phyloP scores from a whole-genome alignment of 208 protist genomes.

The Endotrypanum monterogeii region DNA sequence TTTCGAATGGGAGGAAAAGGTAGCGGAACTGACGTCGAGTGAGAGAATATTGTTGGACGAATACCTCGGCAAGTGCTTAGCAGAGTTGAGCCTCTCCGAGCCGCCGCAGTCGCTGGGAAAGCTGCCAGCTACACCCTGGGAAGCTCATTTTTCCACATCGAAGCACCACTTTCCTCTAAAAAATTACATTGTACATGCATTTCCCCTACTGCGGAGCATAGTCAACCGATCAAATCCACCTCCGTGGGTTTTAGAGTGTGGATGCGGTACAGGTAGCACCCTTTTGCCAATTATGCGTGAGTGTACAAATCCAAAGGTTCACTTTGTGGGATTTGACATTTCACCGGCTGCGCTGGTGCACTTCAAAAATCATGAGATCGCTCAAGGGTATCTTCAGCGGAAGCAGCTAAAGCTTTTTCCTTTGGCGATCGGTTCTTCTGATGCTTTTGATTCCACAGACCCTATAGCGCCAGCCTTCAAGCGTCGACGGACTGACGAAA shows the following conservation, averaged over 20 bases:
- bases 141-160: conserved; percentile 50
- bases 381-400: conserved; percentile 25
- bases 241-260: conserved; percentile 62
- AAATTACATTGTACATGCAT: conserved; percentile 81
- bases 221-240: background rate
- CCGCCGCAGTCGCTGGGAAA: background rate
- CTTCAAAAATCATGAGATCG: conserved; percentile 50
- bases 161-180: conserved; percentile 79
- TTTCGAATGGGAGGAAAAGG: conserved; percentile 55
- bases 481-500: conserved; percentile 23
- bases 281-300: conserved; percentile 69
- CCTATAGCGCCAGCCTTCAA: conserved; percentile 13
- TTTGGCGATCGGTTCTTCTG: conserved; percentile 27
- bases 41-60: conserved; percentile 31
- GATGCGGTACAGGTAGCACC: conserved; percentile 78
- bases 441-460: background rate
- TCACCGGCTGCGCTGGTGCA: conserved; percentile 45
- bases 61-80: conserved; percentile 29
- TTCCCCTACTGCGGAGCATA: conserved; percentile 53
- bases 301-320: conserved; percentile 30
- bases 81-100: background rate
- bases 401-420: conserved; percentile 41
- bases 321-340: conserved; percentile 76
- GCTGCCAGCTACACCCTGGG: conserved; percentile 38
- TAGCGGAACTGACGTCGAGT: conserved; percentile 34